Conservation (phyloP, 768 basidiomycete genomes). For the Psilocybe azurescens region DNA sequence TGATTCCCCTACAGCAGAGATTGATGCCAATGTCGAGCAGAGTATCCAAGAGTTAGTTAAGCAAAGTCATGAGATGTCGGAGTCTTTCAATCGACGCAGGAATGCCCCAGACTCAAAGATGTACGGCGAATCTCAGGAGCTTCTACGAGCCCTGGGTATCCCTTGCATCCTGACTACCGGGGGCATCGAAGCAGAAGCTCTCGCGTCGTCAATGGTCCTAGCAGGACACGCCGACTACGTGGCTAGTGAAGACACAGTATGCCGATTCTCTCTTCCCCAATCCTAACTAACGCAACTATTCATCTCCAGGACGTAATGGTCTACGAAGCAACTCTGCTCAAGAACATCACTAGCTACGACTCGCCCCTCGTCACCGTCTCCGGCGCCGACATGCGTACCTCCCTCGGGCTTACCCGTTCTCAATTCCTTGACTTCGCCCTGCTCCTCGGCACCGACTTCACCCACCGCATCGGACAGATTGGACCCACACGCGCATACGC, state of each 20-base stretch:
- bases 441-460: constrained; percentile 90
- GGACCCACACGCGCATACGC: constrained; percentile 81
- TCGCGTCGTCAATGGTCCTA: constrained; percentile 79
- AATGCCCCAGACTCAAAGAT: constrained; percentile 66
- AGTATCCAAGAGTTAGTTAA: constrained; percentile 40
- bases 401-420: constrained; percentile 58
- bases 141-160: constrained; percentile 83
- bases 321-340: constrained; percentile 83
- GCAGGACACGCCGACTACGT: constrained; percentile 86
- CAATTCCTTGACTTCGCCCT: constrained; percentile 85
- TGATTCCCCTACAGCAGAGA: not conserved
- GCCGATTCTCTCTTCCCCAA: constrained; percentile 20
- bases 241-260: constrained; percentile 87
- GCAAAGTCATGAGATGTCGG: constrained; percentile 60
- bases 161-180: constrained; percentile 72
- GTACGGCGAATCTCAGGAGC: constrained; percentile 71
- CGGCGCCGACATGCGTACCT: constrained; percentile 63
- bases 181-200: constrained; percentile 83
- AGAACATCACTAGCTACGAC: constrained; percentile 68
- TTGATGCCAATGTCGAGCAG: not conserved
- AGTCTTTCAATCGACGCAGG: constrained; percentile 68
- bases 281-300: not conserved
- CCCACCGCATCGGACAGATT: constrained; percentile 80
- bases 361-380: constrained; percentile 68
- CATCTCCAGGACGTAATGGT: constrained; percentile 74